Percentiles rank a stretch among this genome's conserved stretches.
Conservation (phyloP, 208 protist genomes). For the Strigomonas culicis region DNA sequence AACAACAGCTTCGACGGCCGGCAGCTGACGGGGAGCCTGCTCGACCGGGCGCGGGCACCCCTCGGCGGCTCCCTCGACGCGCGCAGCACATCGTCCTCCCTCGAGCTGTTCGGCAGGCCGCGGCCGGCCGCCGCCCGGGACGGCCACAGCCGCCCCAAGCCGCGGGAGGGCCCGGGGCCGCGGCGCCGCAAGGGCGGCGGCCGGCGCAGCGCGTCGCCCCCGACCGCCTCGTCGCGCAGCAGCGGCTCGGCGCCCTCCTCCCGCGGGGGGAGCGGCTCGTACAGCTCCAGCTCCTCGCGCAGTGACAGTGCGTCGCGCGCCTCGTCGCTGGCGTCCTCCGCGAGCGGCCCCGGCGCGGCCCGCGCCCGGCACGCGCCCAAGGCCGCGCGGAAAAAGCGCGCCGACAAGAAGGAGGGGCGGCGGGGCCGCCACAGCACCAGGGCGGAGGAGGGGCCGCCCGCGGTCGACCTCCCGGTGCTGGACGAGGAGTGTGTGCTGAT, state of each 20-base stretch:
- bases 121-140: too few species aligned
- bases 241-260: background rate
- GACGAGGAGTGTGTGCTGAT: slow-evolving; percentile 9
- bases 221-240: too few species aligned
- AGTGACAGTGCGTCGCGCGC: slow-evolving; percentile 11
- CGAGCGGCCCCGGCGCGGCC: background rate
- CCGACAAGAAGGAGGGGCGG: background rate
- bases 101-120: too few species aligned
- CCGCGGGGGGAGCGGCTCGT: background rate
- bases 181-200: too few species aligned
- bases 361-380: background rate
- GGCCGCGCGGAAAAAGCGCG: background rate
- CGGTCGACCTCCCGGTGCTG: background rate
- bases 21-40: too few species aligned
- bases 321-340: background rate
- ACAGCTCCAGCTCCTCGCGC: slow-evolving; percentile 5
- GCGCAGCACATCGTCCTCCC: background rate
- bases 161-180: too few species aligned
- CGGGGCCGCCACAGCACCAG: too few species aligned
- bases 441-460: background rate
- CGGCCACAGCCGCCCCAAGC: background rate
- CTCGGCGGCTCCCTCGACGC: background rate
- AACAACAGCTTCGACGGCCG: background rate
- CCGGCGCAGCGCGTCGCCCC: too few species aligned
- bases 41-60: background rate